Base-by-base conservation (phyloP, 2,329 filamentous ascomycete species). In the Pseudopyricularia cyperi region DNA sequence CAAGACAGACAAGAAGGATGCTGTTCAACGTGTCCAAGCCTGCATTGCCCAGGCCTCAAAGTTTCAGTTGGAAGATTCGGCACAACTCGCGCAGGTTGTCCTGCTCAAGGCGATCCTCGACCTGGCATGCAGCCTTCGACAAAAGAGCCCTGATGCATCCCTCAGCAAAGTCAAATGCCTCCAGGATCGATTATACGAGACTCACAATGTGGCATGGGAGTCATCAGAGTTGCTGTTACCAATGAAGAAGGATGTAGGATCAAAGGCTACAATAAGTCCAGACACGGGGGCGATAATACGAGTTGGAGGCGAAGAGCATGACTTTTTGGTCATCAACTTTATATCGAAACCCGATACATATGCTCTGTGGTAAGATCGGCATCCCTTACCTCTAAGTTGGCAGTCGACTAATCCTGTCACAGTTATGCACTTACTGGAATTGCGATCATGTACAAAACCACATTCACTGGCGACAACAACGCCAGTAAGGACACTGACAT, bases 1-100 rank as follows among this genome's bases (percentile, higher is more conserved):
- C 48, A 80, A 79, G 55, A 77, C 76, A 7, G 75, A 75, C 55
- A 80, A 79, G 50, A 71, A 80, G 9, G 84, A 88, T 54, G 76
- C 77, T 54, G 68, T 84, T n/a, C 80, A 86, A 56, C 76, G 83
- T 54, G 80, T 87, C 32, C 84, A 89, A 59, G 74, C 77, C 46
- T 86, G 85, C 51, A 77, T 91, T 57, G 86, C 87, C n/a, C 77
- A 83, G 50, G 85, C 82, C 6, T 74, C 83, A 54, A 87, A 83
- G 58, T 76, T 83, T 52, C 87, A 91, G 61, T 70, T 86, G 11
- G 78, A 86, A 37, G 72, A 76, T 1, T 72, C 76, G n/a, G 72
- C 78, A 52, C 72, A 75, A 44, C 75, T 88, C 37, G 77, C 81
- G 6, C 85, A 87, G 58, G 73, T 89, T 15, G 76, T 81, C 52